phyloP scores from a whole-genome alignment of 2,329 filamentous ascomycete species.

The Mariannaea sp. region DNA sequence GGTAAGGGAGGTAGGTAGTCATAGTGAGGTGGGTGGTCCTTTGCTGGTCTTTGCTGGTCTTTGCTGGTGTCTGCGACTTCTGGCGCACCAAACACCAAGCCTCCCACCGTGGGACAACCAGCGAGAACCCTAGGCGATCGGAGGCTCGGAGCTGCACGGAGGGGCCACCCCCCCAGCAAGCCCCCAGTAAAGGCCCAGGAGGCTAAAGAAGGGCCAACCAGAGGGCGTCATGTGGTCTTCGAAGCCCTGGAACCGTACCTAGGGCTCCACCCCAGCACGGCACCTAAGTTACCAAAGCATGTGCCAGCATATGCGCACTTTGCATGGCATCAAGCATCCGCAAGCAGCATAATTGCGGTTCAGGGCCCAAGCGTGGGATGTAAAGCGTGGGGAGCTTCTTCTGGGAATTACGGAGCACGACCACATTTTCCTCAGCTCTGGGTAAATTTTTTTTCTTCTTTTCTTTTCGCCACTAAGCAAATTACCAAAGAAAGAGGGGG shows the following conservation, averaged over 20 bases:
- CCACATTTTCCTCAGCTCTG: too few relatives aligned
- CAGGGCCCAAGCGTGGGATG: not conserved
- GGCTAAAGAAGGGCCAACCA: conserved; percentile 26
- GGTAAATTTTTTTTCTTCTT: too few relatives aligned
- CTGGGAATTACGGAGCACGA: too few relatives aligned
- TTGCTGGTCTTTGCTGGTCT: too few relatives aligned
- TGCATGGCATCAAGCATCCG: conserved; percentile 3
- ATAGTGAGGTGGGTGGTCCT: too few relatives aligned
- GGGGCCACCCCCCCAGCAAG: too few relatives aligned
- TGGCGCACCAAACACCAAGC: conserved; percentile 3
- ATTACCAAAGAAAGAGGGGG: too few relatives aligned
- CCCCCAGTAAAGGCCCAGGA: conserved; percentile 22
- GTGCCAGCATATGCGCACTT: conserved; percentile 15
- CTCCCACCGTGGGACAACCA: conserved; percentile 15
- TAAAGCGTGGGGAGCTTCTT: too few relatives aligned
- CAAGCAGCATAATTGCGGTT: conserved; percentile 11
- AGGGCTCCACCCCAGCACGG: conserved; percentile 7
- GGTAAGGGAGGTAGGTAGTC: conserved; percentile 28
- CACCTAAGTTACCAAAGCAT: conserved; percentile 14
- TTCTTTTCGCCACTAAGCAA: not conserved
- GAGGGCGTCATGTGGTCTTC: conserved; percentile 8
- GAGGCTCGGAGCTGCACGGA: conserved; percentile 37
- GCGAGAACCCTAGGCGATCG: conserved; percentile 38
- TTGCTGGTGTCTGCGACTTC: conserved; percentile 2
- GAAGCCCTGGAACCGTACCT: conserved; percentile 19